Percentiles rank a stretch among this genome's conserved stretches.
phyloP scores from a whole-genome alignment of 2,329 filamentous ascomycete species.

The Aspergillus viridinutans region DNA sequence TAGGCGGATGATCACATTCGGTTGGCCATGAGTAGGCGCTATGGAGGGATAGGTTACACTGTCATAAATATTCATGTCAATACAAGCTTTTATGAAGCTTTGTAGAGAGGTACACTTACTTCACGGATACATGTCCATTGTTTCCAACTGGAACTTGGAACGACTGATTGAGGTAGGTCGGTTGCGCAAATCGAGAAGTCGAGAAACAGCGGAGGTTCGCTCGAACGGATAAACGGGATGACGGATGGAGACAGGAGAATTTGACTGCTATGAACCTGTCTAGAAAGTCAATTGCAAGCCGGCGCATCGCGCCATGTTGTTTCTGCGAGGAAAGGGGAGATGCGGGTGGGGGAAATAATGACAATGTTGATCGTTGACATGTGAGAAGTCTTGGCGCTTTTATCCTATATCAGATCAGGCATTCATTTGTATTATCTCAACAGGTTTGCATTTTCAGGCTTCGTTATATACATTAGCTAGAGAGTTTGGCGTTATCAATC shows the following conservation, averaged over 20 bases:
- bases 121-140: constrained; percentile 25
- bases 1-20: constrained; percentile 35
- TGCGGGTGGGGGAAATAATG: neutral
- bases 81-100: neutral
- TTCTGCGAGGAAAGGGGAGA: neutral
- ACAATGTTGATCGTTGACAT: neutral
- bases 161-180: neutral
- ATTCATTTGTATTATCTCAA: neutral
- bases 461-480: neutral
- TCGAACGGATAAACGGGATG: neutral
- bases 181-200: neutral
- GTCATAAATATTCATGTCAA: neutral
- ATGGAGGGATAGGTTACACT: constrained; percentile 20
- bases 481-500: neutral
- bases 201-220: neutral
- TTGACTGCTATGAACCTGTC: neutral
- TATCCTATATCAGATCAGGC: neutral
- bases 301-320: constrained; percentile 23
- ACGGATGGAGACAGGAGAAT: neutral
- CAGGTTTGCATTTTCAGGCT: neutral
- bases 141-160: constrained; percentile 24
- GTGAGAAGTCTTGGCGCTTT: neutral
- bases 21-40: neutral
- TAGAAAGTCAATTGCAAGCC: neutral
- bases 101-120: constrained; percentile 13